Evolutionary conservation across 2,329 filamentous ascomycete genomes (phyloP), one percentile per base, ranked within the genome.

Genomic region (Fusarium scirpi): DNA sequence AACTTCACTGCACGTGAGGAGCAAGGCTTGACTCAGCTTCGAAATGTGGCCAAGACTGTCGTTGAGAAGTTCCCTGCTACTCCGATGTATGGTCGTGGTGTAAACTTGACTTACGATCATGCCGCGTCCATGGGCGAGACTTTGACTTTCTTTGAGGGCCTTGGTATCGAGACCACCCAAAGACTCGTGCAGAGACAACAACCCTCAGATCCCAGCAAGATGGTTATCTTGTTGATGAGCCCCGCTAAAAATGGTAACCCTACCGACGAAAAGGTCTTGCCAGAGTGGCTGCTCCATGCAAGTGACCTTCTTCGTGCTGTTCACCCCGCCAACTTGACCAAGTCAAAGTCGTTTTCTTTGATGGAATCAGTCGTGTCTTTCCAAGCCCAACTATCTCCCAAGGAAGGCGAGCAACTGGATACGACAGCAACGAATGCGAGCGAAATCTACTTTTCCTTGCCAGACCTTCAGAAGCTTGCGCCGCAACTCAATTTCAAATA

Each of bases 1-100:
- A 84, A 93, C 72, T 86, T 90, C 74, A 82, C 85, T 11, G 78
- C 81, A 12, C 85, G 91, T 49, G 84, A 86, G 67, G 78, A 85
- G 43, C 76, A 83, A 11, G 91, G 90, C 4, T 80, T 85, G 7
- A 76, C 82, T 61, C 90, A 90, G 4, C 77, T 93, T 41, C 76
- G 84, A 20, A 77, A 84, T 5, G 78, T 92, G 11, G 80, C 92
- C 18, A 78, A 84, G 15, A 18, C 24, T 2, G 30, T 70, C 8
- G 41, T 46, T 13, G 44, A 62, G 9, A n/a, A 32, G 3, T 71
- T 71, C 13, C 69, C 69, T 16, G 18, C 8, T n/a, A n/a, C n/a
- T n/a, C n/a, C n/a, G n/a, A n/a, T n/a, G n/a, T n/a, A n/a, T n/a
- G n/a, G n/a, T n/a, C n/a, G n/a, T n/a, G n/a, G n/a, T n/a, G n/a